Evolutionary conservation across 352 stramenopile species (phyloP).

Genomic region (Phytophthora boehmeriae): DNA sequence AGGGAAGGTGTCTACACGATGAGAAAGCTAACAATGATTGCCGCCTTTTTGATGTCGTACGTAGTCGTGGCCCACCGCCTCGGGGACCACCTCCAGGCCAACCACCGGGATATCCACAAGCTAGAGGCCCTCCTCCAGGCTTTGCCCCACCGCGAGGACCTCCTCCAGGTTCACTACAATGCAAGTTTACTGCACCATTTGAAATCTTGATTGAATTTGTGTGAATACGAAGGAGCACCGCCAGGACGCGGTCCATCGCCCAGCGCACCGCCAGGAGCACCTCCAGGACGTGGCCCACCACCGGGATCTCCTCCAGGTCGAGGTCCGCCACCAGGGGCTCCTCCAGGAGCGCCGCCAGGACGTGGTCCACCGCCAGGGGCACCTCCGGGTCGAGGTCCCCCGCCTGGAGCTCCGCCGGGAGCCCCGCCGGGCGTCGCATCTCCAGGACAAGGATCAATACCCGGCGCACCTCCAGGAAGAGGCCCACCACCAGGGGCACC

Average conservation of each 20-base stretch:
- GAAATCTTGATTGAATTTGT: conserved; percentile 5
- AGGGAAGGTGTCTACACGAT: neutral
- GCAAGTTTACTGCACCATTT: neutral
- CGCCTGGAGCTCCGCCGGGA: conserved; percentile 20
- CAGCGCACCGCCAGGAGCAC: conserved; percentile 1
- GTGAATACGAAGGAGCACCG: conserved; percentile 16
- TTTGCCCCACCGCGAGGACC: conserved; percentile 48
- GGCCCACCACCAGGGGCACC: conserved; percentile 13
- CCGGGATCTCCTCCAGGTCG: conserved; percentile 28
- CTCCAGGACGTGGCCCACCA: conserved; percentile 29
- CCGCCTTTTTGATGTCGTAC: conserved; percentile 8
- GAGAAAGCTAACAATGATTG: neutral
- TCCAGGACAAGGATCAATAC: conserved; percentile 13
- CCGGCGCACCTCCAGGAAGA: conserved; percentile 12
- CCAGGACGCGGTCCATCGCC: conserved; percentile 11
- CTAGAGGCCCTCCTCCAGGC: conserved; percentile 56
- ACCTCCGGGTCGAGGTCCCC: conserved; percentile 25
- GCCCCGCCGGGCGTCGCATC: neutral
- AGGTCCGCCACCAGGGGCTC: conserved; percentile 24
- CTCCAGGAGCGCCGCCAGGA: conserved; percentile 28
- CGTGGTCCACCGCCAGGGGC: conserved; percentile 26
- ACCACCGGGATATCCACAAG: conserved; percentile 58
- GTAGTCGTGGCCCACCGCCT: conserved; percentile 33
- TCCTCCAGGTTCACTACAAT: conserved; percentile 41
- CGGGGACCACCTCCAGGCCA: conserved; percentile 47